Conservation (phyloP, 2,329 filamentous ascomycete genomes). For the Metarhizium guizhouense region DNA sequence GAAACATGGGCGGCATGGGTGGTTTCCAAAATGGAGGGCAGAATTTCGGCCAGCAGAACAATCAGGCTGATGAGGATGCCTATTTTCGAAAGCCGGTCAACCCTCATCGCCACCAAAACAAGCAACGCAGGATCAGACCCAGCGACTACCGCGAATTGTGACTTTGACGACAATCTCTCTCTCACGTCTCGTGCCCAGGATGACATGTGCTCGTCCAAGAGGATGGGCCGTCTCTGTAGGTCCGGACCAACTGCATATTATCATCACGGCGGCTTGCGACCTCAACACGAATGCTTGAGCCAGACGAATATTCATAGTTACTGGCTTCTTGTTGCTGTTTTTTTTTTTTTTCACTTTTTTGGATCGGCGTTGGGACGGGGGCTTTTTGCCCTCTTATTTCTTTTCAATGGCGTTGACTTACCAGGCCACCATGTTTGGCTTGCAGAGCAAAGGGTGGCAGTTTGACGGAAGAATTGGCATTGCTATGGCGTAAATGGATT, state of each 20-base stretch:
- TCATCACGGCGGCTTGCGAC: neutral
- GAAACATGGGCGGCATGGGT: conserved; percentile 21
- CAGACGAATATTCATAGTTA: neutral
- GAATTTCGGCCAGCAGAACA: conserved; percentile 35
- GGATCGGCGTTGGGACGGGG: neutral
- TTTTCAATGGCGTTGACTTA: neutral
- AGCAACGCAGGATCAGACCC: conserved; percentile 69
- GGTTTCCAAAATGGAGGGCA: conserved; percentile 22
- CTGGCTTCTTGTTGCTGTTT: neutral
- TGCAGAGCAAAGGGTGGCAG: neutral
- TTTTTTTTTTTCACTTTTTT: neutral
- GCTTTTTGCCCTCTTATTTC: neutral
- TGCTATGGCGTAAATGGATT: neutral
- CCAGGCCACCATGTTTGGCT: neutral
- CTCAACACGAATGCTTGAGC: neutral
- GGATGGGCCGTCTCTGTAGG: neutral
- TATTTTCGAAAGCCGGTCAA: conserved; percentile 97
- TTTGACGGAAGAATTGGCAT: neutral
- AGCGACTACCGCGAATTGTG: conserved; percentile 85
- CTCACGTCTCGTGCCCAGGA: too few species aligned
- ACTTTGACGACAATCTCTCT: conserved; percentile 7
- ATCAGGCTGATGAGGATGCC: conserved; percentile 69
- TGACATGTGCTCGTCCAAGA: neutral
- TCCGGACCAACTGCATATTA: neutral
- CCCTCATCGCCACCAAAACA: conserved; percentile 79